Conservation (phyloP, 495 filamentous ascomycete genomes). For the Lasiosphaeria hispida region DNA sequence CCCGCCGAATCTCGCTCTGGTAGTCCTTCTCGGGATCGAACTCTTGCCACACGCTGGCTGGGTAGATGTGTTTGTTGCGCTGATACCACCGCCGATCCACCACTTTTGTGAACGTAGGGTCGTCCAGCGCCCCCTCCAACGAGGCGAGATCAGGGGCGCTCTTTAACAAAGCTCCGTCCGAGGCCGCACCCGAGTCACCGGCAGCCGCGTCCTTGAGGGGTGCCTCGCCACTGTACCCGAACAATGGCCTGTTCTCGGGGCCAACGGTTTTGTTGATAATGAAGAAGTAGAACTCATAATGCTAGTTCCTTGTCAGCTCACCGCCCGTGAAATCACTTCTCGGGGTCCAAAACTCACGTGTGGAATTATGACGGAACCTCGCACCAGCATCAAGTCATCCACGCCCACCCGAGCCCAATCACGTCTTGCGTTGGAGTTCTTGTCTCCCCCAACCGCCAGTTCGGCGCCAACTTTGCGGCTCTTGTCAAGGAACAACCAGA, state of each 20-base stretch:
- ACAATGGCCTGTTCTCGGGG: slow-evolving; percentile 67
- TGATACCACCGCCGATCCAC: slow-evolving; percentile 97
- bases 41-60: slow-evolving; percentile 91
- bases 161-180: slow-evolving; percentile 42
- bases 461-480: slow-evolving; percentile 87
- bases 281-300: slow-evolving; percentile 96
- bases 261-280: slow-evolving; percentile 82
- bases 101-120: slow-evolving; percentile 85
- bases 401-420: slow-evolving; percentile 94
- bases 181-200: slow-evolving; percentile 23
- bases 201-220: slow-evolving; percentile 21
- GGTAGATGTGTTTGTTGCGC: slow-evolving; percentile 95
- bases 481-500: slow-evolving; percentile 90
- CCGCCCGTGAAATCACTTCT: neutral
- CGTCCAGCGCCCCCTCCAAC: slow-evolving; percentile 78
- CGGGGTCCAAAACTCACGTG: slow-evolving; percentile 62
- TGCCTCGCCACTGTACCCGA: slow-evolving; percentile 65
- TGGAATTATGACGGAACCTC: slow-evolving; percentile 88
- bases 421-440: slow-evolving; percentile 61
- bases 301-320: slow-evolving; percentile 48
- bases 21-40: slow-evolving; percentile 91
- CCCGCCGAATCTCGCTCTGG: slow-evolving; percentile 72
- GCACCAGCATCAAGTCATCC: slow-evolving; percentile 94
- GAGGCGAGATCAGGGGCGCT: slow-evolving; percentile 29
- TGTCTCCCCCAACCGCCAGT: slow-evolving; percentile 62